Evolutionary conservation across 176 grass and related monocot genomes (phyloP), one percentile per base, ranked within the genome.

Genomic region (Ensete glaucum): DNA sequence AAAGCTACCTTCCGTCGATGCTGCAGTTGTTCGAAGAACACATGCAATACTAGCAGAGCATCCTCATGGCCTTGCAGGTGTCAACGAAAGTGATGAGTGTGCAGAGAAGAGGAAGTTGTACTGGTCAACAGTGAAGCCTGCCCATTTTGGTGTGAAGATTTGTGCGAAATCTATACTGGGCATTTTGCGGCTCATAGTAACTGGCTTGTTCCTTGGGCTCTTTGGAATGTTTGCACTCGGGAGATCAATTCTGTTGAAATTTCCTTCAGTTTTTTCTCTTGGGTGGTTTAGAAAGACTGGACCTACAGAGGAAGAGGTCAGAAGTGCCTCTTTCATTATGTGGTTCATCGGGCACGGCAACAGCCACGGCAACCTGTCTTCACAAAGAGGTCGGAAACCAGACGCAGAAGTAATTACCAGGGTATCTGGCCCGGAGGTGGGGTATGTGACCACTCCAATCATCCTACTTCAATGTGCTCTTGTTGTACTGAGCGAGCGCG

Each of bases 391-490:
- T 60, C 76, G 75, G 52, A 90, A 92, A 67, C 85, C 82, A 9
- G 85, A 97, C 81, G 83, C 80, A 24, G 90, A 93, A 81, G 66
- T 97, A 54, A 80, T 90, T 23, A 97, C 90, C 21, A 85, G 80
- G 74, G 83, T 97, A 23, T 90, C 85, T 0, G 93, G 93, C 17
- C 85, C 90, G 5, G 93, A 97, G 81, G 68, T 90, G 0, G 90
- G 90, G 52, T 97, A 93, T 62, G n/a, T 90, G 66, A 87, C 93
- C 6, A 92, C 93, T 7, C 88, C 90, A 9, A 97, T 97, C 20
- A 57, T 88, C n/a, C 77, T 97, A 24, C 54, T 97, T 53, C 90
- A 97, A 74, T 93, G 89, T 9, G 87, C 85, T 48, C 74, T 97
- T 10, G 24, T 97, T 87, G 12, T 97, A 56, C 74, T 97, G 60